A percentile compares a stretch with the other conserved stretches of the same genome.
Conservation (phyloP, 1,284 basidiomycete species). For the Meripilus lineatus region DNA sequence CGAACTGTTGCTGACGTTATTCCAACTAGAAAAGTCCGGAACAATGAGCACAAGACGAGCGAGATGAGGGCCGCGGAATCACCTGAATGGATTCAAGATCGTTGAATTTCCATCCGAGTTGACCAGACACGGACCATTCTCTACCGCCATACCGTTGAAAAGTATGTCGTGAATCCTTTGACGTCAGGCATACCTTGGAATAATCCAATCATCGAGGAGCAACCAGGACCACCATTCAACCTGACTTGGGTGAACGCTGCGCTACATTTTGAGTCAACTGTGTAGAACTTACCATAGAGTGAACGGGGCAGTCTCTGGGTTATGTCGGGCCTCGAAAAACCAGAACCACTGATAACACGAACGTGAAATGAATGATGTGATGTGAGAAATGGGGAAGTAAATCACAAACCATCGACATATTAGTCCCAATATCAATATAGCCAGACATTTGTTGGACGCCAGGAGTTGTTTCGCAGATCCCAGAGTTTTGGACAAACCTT, state of each 20-base stretch:
- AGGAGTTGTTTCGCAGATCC: slow-evolving; percentile 69
- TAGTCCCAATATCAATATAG: slow-evolving; percentile 54
- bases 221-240: slow-evolving; percentile 59
- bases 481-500: slow-evolving; percentile 57
- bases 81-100: slow-evolving; percentile 51
- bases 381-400: too few relatives aligned
- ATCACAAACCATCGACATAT: slow-evolving; percentile 54
- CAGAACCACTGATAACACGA: slow-evolving; percentile 52
- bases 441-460: slow-evolving; percentile 66
- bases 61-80: neutral
- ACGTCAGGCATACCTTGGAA: slow-evolving; percentile 45
- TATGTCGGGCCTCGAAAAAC: slow-evolving; percentile 63
- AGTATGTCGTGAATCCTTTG: neutral
- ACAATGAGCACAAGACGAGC: neutral
- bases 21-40: slow-evolving; percentile 44
- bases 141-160: slow-evolving; percentile 24
- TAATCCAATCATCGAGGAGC: slow-evolving; percentile 61
- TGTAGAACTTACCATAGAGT: slow-evolving; percentile 48
- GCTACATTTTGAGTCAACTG: slow-evolving; percentile 5
- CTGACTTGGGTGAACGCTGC: slow-evolving; percentile 22
- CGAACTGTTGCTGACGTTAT: slow-evolving; percentile 62
- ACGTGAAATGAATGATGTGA: slow-evolving; percentile 9
- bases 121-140: slow-evolving; percentile 59
- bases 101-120: slow-evolving; percentile 48
- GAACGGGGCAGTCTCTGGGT: slow-evolving; percentile 58